Base-by-base conservation (phyloP, 169 alveolate species). In the Plasmodium cynomolgi region DNA sequence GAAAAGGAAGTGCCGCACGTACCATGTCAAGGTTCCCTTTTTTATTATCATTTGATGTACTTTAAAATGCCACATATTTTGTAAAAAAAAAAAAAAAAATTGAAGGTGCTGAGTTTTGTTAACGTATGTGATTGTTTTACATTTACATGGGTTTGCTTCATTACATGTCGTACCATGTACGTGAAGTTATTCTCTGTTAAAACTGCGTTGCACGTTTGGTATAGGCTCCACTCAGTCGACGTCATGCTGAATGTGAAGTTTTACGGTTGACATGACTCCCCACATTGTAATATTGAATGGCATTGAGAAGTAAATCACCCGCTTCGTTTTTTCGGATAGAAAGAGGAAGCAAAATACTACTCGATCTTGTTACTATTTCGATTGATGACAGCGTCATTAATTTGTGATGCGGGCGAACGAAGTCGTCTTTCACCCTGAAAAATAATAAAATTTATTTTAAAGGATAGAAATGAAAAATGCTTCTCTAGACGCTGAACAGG, bases 381-480 rank as follows among this genome's bases (percentile, higher is more conserved):
- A 20, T 68, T 68, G 41, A 23, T 20, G n/a, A n/a, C 31, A 68
- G 37, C 77, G n/a, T 26, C 31, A 9, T 29, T 26, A 68, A 68
- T 29, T 26, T 68, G 31, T 68, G 77, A 26, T 68, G 37, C 62
- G 13, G 17, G 0, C 8, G 77, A 9, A 68, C 41, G 77, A 68
- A 20, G 77, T 23, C 77, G 77, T 68, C 41, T 68, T 68, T 20
- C 37, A 68, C 31, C 37, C 17, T 68, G 44, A 79, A 39, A 31
- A 79, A 39, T 50, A 15, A 79, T 37, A 79, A 17, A 37, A 39
- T 8, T 41, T 29, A 39, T 79, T 41, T 79, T 79, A 44, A 84
- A 13, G 74, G 37, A 37, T 75, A 71, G 81, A 84, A 68, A 84
- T 84, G 92, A 84, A 71, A 68, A 73, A 84, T 84, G 82, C 54